Base-by-base conservation (phyloP, 768 basidiomycete species). In the Tylopilus balloui region DNA sequence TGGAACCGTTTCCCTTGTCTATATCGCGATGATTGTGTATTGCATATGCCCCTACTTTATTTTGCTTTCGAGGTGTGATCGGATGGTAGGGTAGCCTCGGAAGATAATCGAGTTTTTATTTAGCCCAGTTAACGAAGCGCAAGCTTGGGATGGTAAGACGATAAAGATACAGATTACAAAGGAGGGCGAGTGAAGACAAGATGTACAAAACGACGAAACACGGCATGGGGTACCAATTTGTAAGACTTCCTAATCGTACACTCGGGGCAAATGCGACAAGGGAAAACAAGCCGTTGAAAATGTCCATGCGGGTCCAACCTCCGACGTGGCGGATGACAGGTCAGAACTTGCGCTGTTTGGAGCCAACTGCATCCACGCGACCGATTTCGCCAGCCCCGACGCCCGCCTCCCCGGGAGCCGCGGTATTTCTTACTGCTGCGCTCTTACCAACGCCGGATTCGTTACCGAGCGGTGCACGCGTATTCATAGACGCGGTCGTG, bases 371-470 rank as follows among this genome's bases (percentile, higher is more conserved):
- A 59, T 78, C 75, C 72, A 73, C 71, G 57, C 76, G 51, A 24
- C 65, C 69, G 34, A 69, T 41, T 21, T 78, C 77, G 3, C 75
- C 74, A 49, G 70, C 73, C 38, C 63, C 60, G 43, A 57, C 59
- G n/a, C 71, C 69, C 71, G 75, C 73, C 58, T 71, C 71, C 21
- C 76, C 80, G 44, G 74, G 73, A 32, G 73, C 74, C 42, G 64
- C 63, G 37, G 60, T 50, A 55, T 71, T 61, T 43, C 78, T 68
- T 42, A 78, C 66, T 32, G 73, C 73, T 17, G 75, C 69, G 63
- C 75, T 79, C 60, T 72, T 72, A 20, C 75, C 74, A 45, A 78
- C 65, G 51, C 78, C 79, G 47, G 63, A 61, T 49, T 65, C 55
- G 62, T 76, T 69, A 38, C 71, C 70, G 15, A 68, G 67, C 25